A percentile compares a stretch with the other conserved stretches of the same genome.
These are phyloP conservation scores for Candida ortonii DNA, from an alignment of 805 yeast genomes.

Conservation along the genomic window DNA sequence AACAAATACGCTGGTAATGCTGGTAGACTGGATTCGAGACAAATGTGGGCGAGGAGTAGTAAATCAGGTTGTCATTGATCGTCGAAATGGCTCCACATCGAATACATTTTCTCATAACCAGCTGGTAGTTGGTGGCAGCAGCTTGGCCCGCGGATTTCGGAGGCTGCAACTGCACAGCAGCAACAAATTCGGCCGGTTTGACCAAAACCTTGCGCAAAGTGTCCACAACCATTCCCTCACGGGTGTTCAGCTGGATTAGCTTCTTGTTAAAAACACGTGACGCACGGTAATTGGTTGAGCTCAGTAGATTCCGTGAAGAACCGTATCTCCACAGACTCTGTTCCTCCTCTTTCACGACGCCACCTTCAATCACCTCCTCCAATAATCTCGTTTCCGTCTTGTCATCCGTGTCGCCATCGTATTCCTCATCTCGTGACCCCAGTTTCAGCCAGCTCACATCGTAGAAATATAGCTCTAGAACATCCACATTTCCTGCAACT, in stretches of 20 bases:
- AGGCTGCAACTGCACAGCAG: too few relatives aligned
- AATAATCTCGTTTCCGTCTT: slow-evolving; percentile 3
- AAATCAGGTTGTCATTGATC: slow-evolving; percentile 31
- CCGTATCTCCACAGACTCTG: slow-evolving; percentile 1
- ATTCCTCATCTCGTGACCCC: slow-evolving; percentile 16
- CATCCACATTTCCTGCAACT: slow-evolving; percentile 43
- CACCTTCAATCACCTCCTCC: slow-evolving; percentile 25
- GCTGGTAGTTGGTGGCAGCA: slow-evolving; percentile 10
- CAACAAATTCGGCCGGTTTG: slow-evolving; percentile 27
- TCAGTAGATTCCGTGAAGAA: slow-evolving; percentile 5
- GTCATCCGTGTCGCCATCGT: slow-evolving; percentile 11
- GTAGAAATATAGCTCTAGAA: slow-evolving; percentile 57
- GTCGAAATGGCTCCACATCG: slow-evolving; percentile 36
- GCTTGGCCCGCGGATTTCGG: neutral
- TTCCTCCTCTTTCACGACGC: slow-evolving; percentile 1
- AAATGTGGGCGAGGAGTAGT: slow-evolving; percentile 26
- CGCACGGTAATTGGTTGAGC: slow-evolving; percentile 24
- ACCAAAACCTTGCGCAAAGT: slow-evolving; percentile 32
- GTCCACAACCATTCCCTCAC: slow-evolving; percentile 32
- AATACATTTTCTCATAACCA: slow-evolving; percentile 31
- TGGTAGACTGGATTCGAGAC: slow-evolving; percentile 31
- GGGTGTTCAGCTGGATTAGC: slow-evolving; percentile 21
- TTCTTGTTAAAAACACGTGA: slow-evolving; percentile 16
- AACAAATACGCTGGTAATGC: slow-evolving; percentile 60
- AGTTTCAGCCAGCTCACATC: slow-evolving; percentile 65